Evolutionary conservation across 2,329 filamentous ascomycete genomes (phyloP).

Genomic region (Penicillium digitatum): DNA sequence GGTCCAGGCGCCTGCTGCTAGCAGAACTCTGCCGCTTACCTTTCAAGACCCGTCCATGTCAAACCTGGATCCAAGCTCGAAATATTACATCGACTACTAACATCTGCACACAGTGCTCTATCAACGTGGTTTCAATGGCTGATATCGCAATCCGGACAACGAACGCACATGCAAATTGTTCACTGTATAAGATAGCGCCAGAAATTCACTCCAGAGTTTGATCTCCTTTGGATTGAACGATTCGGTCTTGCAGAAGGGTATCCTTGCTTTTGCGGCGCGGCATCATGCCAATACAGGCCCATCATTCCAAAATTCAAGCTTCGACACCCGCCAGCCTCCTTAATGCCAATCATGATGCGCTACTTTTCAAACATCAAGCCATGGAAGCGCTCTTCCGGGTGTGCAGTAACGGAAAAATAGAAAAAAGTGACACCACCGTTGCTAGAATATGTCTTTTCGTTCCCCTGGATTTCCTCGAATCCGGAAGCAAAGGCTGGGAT

Average conservation of each 20-base stretch:
- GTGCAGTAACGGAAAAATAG: slow-evolving; percentile 10
- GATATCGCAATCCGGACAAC: slow-evolving; percentile 24
- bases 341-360: slow-evolving; percentile 28
- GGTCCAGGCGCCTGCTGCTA: not conserved
- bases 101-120: not conserved
- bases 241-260: slow-evolving; percentile 28
- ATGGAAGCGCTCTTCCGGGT: slow-evolving; percentile 30
- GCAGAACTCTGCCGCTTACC: not conserved
- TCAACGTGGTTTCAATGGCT: not conserved
- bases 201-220: slow-evolving; percentile 33
- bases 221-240: slow-evolving; percentile 31
- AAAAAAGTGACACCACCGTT: slow-evolving; percentile 28
- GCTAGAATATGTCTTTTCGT: slow-evolving; percentile 36
- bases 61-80: slow-evolving; percentile 17
- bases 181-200: slow-evolving; percentile 35
- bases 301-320: slow-evolving; percentile 19
- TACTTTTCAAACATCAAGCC: slow-evolving; percentile 34
- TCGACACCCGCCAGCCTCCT: slow-evolving; percentile 5
- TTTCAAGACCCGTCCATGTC: slow-evolving; percentile 1
- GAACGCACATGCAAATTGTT: slow-evolving; percentile 35
- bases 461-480: slow-evolving; percentile 33
- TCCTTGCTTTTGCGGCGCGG: slow-evolving; percentile 34
- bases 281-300: slow-evolving; percentile 31
- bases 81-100: slow-evolving; percentile 6
- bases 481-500: slow-evolving; percentile 34